Conservation (phyloP, 352 stramenopile species). For the Pythium oligandrum region DNA sequence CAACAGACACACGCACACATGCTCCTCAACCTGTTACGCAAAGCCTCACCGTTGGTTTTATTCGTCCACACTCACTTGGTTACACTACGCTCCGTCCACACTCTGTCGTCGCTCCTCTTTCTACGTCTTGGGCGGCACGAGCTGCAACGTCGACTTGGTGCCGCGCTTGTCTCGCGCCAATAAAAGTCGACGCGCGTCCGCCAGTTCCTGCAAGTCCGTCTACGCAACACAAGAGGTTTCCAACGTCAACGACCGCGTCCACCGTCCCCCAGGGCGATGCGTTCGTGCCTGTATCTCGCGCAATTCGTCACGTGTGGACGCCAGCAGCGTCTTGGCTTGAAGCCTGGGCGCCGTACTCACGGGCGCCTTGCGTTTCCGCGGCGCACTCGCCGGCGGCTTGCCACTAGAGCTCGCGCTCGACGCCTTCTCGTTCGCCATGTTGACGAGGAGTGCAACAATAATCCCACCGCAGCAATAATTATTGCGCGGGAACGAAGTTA, state of each 20-base stretch:
- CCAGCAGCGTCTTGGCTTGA: constrained; percentile 32
- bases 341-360: constrained; percentile 30
- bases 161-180: constrained; percentile 23
- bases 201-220: constrained; percentile 31
- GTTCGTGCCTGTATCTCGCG: constrained; percentile 32
- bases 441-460: too few relatives aligned
- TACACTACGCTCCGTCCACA: too few relatives aligned
- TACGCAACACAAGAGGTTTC: constrained; percentile 1
- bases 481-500: too few relatives aligned
- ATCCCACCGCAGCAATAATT: too few relatives aligned
- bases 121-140: constrained; percentile 25
- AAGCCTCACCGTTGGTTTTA: too few relatives aligned
- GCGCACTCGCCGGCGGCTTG: neutral
- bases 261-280: too few relatives aligned
- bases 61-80: too few relatives aligned
- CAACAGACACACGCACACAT: too few relatives aligned
- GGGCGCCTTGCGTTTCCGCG: constrained; percentile 27
- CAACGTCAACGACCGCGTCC: neutral
- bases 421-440: neutral
- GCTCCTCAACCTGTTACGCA: too few relatives aligned
- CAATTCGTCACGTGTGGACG: constrained; percentile 41
- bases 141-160: constrained; percentile 22
- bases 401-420: neutral
- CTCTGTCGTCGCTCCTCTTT: neutral
- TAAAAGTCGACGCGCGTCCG: constrained; percentile 24